Base-by-base conservation (phyloP, 805 yeast genomes). In the Ogataea nakhonphanomensis region DNA sequence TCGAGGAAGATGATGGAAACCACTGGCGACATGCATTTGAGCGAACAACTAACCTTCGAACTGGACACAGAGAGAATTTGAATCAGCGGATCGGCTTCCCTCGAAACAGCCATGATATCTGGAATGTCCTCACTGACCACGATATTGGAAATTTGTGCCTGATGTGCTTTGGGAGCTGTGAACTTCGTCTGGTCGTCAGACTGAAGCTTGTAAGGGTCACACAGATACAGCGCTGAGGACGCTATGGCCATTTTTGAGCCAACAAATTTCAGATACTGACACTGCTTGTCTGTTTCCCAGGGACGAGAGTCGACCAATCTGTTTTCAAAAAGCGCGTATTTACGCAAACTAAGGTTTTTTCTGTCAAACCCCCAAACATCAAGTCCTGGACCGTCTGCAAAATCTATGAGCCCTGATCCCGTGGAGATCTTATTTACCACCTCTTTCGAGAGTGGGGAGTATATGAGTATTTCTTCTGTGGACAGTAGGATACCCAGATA, bases 371-470 rank as follows among this genome's bases (percentile, higher is more conserved):
- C 62, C 63, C 54, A 51, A 48, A 56, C 46, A 48, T 43, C 51
- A 31, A 51, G 33, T 45, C 51, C 49, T 8, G 50, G 40, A 1
- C 58, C 51, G 7, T 54, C 54, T 17, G 62, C 50, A 24, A 62
- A 49, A 25, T 52, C 48, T 25, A 50, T 33, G n/a, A 62, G 56
- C 12, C 57, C 46, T 1, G 56, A 40, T 5, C 54, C 63, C 28
- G 56, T 58, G 0, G 68, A 49, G 22, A 70, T 66, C 44, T 69
- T 67, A 42, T 59, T 59, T 13, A 65, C 54, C 12, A 66, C 50
- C 17, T 61, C 69, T 41, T 66, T 69, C 17, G 63, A 60, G 26
- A 56, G 50, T 2, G 80, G 78, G 2, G 77, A 67, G 37, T 68
- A 67, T 7, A 73, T 55, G 36, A 68, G 51, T 22, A 76, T 58